phyloP scores from a whole-genome alignment of 257 asterid genomes.

The Craterostigma plantagineum region DNA sequence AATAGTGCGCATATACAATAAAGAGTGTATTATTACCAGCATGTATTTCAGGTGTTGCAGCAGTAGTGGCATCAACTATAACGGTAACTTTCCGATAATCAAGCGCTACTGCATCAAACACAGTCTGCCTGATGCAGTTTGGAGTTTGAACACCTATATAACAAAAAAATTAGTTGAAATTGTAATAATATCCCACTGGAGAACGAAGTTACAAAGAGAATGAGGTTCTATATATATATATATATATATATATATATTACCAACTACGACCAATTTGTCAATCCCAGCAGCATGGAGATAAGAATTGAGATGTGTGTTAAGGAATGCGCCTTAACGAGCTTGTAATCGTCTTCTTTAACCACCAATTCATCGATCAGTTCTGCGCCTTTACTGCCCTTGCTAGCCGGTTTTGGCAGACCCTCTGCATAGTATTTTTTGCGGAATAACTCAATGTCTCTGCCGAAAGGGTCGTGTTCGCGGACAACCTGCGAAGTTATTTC shows the following conservation, averaged over 20 bases:
- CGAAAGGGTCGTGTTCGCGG: conserved; percentile 77
- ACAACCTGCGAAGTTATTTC: conserved; percentile 35
- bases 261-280: conserved; percentile 31
- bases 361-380: conserved; percentile 64
- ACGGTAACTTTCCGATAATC: conserved; percentile 48
- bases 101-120: conserved; percentile 72
- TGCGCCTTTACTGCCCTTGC: conserved; percentile 71
- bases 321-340: conserved; percentile 83
- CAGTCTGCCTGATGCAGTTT: conserved; percentile 75
- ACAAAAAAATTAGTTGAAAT: no score
- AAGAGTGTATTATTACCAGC: conserved; percentile 32
- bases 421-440: conserved; percentile 38
- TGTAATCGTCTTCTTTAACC: conserved; percentile 64
- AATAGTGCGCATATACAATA: no score
- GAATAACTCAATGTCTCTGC: conserved; percentile 71
- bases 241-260: no score
- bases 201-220: no score
- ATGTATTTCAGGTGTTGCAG: conserved; percentile 69
- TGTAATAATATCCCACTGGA: no score
- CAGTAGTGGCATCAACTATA: conserved; percentile 72
- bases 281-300: conserved; percentile 58
- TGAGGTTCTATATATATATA: no score
- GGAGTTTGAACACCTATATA: conserved; percentile 92
- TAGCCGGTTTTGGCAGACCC: conserved; percentile 50
- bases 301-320: conserved; percentile 62